phyloP scores from a whole-genome alignment of 768 basidiomycete species.

The Piloderma croceum region DNA sequence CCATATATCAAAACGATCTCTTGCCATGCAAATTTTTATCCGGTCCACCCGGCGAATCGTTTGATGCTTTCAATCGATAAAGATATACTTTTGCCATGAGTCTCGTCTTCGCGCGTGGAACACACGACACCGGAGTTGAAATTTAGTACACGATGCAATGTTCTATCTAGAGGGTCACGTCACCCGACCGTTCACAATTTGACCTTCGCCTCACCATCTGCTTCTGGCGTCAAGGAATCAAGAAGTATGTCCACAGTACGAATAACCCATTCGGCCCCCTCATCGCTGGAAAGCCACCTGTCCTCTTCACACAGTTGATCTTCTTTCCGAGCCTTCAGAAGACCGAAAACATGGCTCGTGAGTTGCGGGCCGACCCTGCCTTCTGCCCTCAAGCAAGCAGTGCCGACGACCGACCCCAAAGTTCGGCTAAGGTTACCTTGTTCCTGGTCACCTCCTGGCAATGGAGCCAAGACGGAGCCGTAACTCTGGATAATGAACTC shows the following conservation, averaged over 20 bases:
- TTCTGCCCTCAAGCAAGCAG: conserved; percentile 81
- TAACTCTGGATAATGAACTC: conserved; percentile 87
- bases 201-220: conserved; percentile 39
- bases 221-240: conserved; percentile 58
- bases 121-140: not conserved
- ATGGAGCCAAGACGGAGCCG: conserved; percentile 70
- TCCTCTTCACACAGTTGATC: conserved; percentile 64
- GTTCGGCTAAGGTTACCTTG: conserved; percentile 84
- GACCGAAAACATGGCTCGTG: conserved; percentile 82
- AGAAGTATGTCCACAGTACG: conserved; percentile 76
- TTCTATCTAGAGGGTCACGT: not conserved
- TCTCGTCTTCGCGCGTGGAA: too few relatives aligned
- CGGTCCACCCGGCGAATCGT: too few relatives aligned
- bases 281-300: conserved; percentile 75
- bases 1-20: too few relatives aligned
- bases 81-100: too few relatives aligned
- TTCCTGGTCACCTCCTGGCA: conserved; percentile 60
- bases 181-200: conserved; percentile 46
- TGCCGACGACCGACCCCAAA: conserved; percentile 78
- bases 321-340: conserved; percentile 73
- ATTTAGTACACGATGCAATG: not conserved
- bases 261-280: conserved; percentile 86
- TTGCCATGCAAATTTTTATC: too few relatives aligned
- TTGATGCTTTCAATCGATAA: too few relatives aligned
- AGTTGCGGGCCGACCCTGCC: conserved; percentile 82